phyloP scores from a whole-genome alignment of 371 early-diverging fungal genomes.

The Circinella minor region DNA sequence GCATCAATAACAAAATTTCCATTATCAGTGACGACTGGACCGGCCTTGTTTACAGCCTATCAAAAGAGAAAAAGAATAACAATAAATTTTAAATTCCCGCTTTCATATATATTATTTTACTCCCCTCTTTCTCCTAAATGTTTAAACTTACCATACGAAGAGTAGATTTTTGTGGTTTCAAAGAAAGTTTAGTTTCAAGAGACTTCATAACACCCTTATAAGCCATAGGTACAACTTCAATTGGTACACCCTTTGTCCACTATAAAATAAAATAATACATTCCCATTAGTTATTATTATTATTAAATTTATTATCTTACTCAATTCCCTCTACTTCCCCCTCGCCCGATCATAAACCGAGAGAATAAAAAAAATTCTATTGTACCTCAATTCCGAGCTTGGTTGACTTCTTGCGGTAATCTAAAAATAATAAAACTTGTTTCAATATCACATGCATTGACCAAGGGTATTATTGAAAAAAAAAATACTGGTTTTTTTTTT shows the following conservation, averaged over 20 bases:
- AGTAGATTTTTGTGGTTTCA: constrained; percentile 39
- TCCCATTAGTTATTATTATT: too few species aligned
- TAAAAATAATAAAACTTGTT: constrained; percentile 8
- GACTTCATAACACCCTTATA: constrained; percentile 17
- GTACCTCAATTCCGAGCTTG: constrained; percentile 75
- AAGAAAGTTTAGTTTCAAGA: constrained; percentile 27
- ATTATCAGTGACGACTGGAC: constrained; percentile 94
- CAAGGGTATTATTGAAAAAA: background rate
- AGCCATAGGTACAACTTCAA: constrained; percentile 89
- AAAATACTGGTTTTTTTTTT: too few species aligned
- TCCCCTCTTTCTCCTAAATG: background rate
- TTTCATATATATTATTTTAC: too few species aligned
- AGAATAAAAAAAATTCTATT: background rate
- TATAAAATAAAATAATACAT: constrained; percentile 21
- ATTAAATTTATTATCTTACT: too few species aligned
- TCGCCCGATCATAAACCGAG: background rate
- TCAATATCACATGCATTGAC: constrained; percentile 3
- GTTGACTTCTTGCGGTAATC: constrained; percentile 86
- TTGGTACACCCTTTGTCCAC: constrained; percentile 87
- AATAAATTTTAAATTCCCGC: too few species aligned
- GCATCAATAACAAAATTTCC: constrained; percentile 95
- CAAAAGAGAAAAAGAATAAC: background rate
- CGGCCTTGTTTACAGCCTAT: constrained; percentile 74
- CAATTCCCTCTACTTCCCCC: background rate
- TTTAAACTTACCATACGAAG: constrained; percentile 77